A percentile compares a stretch with the other conserved stretches of the same genome.
These are phyloP conservation scores for Sarocladium kiliense DNA, from an alignment of 2,329 filamentous ascomycete species.

Conservation along the genomic window DNA sequence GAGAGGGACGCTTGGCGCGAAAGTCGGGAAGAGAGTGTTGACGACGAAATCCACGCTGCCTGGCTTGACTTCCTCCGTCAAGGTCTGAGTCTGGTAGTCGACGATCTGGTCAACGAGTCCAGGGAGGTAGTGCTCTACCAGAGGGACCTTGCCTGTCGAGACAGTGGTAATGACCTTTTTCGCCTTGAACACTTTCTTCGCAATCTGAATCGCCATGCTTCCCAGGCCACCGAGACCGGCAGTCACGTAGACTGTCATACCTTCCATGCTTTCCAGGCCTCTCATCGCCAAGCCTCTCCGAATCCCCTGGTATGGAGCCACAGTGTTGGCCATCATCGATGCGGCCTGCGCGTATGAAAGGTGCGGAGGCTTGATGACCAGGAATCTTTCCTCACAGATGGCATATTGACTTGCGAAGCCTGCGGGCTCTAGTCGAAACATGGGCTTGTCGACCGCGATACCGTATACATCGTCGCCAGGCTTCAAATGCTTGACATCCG, in stretches of 20 bases:
- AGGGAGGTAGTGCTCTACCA: conserved; percentile 35
- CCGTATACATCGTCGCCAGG: conserved; percentile 35
- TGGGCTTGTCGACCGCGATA: conserved; percentile 29
- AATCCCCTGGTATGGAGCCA: conserved; percentile 41
- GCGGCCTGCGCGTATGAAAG: conserved; percentile 31
- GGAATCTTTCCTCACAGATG: conserved; percentile 26
- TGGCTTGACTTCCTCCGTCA: conserved; percentile 29
- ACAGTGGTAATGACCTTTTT: conserved; percentile 44
- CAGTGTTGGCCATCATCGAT: conserved; percentile 27
- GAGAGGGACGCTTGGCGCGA: conserved; percentile 33
- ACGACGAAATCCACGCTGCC: conserved; percentile 45
- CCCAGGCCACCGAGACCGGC: conserved; percentile 46
- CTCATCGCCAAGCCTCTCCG: conserved; percentile 30
- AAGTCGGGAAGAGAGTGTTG: conserved; percentile 38
- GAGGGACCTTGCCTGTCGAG: conserved; percentile 44
- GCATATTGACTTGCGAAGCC: conserved; percentile 38
- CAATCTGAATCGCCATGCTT: conserved; percentile 40
- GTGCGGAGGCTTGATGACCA: conserved; percentile 26
- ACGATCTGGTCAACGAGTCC: conserved; percentile 44
- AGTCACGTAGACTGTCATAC: conserved; percentile 47
- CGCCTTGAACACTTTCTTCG: conserved; percentile 44
- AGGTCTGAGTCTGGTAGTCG: conserved; percentile 41
- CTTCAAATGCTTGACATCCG: conserved; percentile 20
- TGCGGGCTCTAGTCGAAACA: conserved; percentile 18
- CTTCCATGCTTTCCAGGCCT: conserved; percentile 33